Percentiles rank a stretch among this genome's conserved stretches.
Evolutionary conservation across 2,329 filamentous ascomycete species (phyloP).

Genomic region (Apiospora arundinis): DNA sequence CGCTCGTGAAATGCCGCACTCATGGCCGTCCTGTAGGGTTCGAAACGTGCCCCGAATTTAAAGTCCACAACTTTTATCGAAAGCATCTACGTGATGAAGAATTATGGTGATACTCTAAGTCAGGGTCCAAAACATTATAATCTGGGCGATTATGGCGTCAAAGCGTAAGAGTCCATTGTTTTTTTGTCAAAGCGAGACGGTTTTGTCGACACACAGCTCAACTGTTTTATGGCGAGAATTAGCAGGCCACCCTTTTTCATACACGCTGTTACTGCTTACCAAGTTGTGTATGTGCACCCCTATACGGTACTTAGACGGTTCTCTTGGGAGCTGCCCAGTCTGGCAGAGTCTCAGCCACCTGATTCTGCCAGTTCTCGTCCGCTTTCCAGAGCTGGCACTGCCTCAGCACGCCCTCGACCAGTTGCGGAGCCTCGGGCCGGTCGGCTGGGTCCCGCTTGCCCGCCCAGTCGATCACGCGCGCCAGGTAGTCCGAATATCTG

Average conservation of each 20-base stretch:
- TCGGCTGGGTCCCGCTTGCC: slow-evolving; percentile 24
- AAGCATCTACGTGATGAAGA: neutral
- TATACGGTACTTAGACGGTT: neutral
- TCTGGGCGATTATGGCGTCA: neutral
- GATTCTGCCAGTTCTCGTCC: slow-evolving; percentile 27
- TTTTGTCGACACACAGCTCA: neutral
- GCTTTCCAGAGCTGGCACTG: slow-evolving; percentile 23
- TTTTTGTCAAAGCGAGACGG: neutral
- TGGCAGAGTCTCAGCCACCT: slow-evolving; percentile 26
- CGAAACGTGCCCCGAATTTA: neutral
- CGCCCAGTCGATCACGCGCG: slow-evolving; percentile 27
- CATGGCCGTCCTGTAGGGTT: neutral
- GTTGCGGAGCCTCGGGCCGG: slow-evolving; percentile 24
- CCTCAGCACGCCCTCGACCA: slow-evolving; percentile 21
- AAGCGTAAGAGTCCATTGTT: neutral
- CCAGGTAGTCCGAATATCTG: slow-evolving; percentile 30
- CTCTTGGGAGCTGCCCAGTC: slow-evolving; percentile 25
- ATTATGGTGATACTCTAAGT: neutral
- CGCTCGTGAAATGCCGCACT: neutral
- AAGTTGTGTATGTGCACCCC: neutral
- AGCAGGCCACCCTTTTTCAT: neutral
- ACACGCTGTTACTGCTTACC: neutral
- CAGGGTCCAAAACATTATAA: neutral
- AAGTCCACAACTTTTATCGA: neutral
- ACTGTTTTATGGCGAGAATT: neutral